Evolutionary conservation across 345 rosid genomes (phyloP).

Genomic region (Bretschneidera sinensis): DNA sequence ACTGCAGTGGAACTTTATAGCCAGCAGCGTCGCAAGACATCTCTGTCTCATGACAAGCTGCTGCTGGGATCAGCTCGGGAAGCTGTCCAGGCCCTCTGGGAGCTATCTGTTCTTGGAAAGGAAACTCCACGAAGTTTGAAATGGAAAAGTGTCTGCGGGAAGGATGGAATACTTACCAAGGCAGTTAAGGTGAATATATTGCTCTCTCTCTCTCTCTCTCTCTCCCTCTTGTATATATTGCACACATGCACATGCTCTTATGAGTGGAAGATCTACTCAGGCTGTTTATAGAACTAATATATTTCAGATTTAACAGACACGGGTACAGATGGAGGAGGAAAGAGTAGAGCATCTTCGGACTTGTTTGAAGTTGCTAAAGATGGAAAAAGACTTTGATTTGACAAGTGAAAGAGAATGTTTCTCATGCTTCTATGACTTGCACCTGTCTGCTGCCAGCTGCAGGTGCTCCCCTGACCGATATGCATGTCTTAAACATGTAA

Average conservation of each 20-base stretch:
- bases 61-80: slow-evolving; percentile 65
- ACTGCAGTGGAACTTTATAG: slow-evolving; percentile 87
- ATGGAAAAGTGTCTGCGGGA: slow-evolving; percentile 79
- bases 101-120: slow-evolving; percentile 45
- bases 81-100: slow-evolving; percentile 63
- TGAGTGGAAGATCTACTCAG: not conserved
- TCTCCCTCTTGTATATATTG: too few relatives aligned
- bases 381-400: slow-evolving; percentile 58
- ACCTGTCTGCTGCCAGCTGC: slow-evolving; percentile 82
- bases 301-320: slow-evolving; percentile 44
- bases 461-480: slow-evolving; percentile 71
- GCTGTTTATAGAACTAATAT: slow-evolving; percentile 23
- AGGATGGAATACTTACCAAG: slow-evolving; percentile 74
- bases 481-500: slow-evolving; percentile 79
- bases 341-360: slow-evolving; percentile 44
- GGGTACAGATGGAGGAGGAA: slow-evolving; percentile 81
- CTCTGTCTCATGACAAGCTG: slow-evolving; percentile 91
- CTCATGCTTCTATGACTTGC: slow-evolving; percentile 85
- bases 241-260: too few relatives aligned
- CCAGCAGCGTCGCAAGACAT: slow-evolving; percentile 75
- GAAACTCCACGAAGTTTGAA: slow-evolving; percentile 53
- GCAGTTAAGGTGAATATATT: slow-evolving; percentile 60
- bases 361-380: slow-evolving; percentile 43
- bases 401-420: slow-evolving; percentile 75
- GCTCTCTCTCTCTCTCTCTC: slow-evolving; percentile 16